Evolutionary conservation across 2,329 filamentous ascomycete species (phyloP).

Genomic region (Sporothrix protearum): DNA sequence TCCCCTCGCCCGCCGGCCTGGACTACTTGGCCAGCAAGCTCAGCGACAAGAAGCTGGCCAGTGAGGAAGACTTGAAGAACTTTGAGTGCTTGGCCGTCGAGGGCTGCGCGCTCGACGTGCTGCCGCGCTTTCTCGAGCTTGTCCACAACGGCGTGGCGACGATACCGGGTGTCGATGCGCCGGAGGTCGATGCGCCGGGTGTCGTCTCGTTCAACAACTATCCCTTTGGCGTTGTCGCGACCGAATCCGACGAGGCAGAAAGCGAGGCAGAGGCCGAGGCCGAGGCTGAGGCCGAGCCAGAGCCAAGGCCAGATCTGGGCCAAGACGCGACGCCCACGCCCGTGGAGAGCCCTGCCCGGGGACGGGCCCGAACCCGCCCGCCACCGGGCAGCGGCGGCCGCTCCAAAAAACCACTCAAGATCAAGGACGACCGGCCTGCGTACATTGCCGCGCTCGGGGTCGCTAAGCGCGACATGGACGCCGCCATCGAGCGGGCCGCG

Average conservation of each 20-base stretch:
- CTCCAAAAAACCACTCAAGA: background rate
- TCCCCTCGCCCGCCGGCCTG: constrained; percentile 14
- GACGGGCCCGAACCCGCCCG: background rate
- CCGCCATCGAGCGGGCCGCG: background rate
- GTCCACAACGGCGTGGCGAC: constrained; percentile 15
- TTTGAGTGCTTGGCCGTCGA: constrained; percentile 23
- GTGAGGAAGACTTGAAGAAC: constrained; percentile 19
- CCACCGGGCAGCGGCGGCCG: background rate
- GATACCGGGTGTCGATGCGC: background rate
- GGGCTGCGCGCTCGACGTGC: constrained; percentile 18
- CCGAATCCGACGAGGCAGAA: constrained; percentile 16
- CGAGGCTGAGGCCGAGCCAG: too few species aligned
- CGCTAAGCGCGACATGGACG: constrained; percentile 20
- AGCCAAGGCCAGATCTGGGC: too few species aligned
- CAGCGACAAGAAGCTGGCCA: constrained; percentile 13
- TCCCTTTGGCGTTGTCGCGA: constrained; percentile 17
- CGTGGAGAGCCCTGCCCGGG: background rate
- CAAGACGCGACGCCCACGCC: background rate
- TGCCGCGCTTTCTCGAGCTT: constrained; percentile 20
- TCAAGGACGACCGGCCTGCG: constrained; percentile 11
- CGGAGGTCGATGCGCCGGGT: background rate
- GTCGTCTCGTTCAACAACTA: constrained; percentile 18
- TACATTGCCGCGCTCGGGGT: constrained; percentile 15
- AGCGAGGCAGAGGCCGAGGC: background rate
- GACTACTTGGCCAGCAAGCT: constrained; percentile 8